These are phyloP conservation scores for Hypoxylon sp. DNA, from an alignment of 2,329 filamentous ascomycete genomes.

Conservation along the genomic window DNA sequence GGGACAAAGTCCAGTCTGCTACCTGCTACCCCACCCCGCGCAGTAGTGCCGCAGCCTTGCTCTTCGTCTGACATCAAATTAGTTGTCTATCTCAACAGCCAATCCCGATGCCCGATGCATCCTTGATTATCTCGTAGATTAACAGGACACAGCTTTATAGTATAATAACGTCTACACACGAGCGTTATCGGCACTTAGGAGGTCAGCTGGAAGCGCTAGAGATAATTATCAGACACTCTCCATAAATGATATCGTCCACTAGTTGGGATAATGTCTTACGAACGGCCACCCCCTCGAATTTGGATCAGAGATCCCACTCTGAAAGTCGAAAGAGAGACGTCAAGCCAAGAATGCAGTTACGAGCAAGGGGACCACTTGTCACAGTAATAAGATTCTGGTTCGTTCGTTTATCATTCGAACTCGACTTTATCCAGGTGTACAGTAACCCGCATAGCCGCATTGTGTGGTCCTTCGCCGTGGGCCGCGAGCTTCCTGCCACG, in stretches of 20 bases:
- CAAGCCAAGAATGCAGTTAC: slow-evolving; percentile 23
- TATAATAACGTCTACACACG: slow-evolving; percentile 31
- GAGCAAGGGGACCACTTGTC: slow-evolving; percentile 32
- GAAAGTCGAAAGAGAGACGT: slow-evolving; percentile 22
- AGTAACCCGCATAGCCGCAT: slow-evolving; percentile 31
- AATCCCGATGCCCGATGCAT: slow-evolving; percentile 32
- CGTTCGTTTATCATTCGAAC: slow-evolving; percentile 28
- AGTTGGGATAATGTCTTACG: slow-evolving; percentile 30
- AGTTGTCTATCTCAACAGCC: slow-evolving; percentile 20
- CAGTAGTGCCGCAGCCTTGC: slow-evolving; percentile 41
- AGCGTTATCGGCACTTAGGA: slow-evolving; percentile 19
- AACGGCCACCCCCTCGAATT: slow-evolving; percentile 22
- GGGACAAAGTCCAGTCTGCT: too few species aligned
- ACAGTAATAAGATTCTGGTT: slow-evolving; percentile 38
- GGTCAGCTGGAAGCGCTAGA: slow-evolving; percentile 30
- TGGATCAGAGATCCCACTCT: slow-evolving; percentile 24
- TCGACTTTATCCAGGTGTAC: slow-evolving; percentile 29
- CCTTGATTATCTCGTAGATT: slow-evolving; percentile 38
- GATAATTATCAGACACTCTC: slow-evolving; percentile 35
- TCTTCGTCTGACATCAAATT: slow-evolving; percentile 36
- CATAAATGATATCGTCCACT: slow-evolving; percentile 31
- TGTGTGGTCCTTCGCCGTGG: slow-evolving; percentile 14
- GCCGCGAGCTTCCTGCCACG: slow-evolving; percentile 11
- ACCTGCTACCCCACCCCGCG: slow-evolving; percentile 26
- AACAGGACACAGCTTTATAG: slow-evolving; percentile 36